Percentiles rank a stretch among this genome's conserved stretches.
Conservation (phyloP, 1,284 basidiomycete species). For the Ganoderma sp. region DNA sequence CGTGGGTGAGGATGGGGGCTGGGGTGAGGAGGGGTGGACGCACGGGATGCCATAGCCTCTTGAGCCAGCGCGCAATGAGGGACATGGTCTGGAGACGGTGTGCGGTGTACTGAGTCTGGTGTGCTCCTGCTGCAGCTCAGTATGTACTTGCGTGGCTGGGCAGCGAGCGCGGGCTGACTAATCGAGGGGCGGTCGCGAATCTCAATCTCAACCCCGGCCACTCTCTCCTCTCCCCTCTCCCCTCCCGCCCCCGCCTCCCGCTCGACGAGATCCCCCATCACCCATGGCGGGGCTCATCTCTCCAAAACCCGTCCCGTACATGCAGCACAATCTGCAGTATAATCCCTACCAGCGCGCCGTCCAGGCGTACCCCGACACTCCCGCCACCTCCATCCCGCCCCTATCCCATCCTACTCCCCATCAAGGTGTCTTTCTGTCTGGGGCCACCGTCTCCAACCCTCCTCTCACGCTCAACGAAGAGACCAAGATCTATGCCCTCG, state of each 20-base stretch:
- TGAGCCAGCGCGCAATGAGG: constrained; percentile 34
- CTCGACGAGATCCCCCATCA: constrained; percentile 20
- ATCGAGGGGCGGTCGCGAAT: constrained; percentile 10
- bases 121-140: no score
- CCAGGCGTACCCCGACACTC: constrained; percentile 36
- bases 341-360: constrained; percentile 51
- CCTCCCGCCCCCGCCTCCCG: constrained; percentile 9
- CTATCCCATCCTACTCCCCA: constrained; percentile 58
- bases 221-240: background rate
- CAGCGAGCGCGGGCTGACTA: constrained; percentile 8
- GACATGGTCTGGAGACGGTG: constrained; percentile 27
- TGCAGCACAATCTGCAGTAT: constrained; percentile 58
- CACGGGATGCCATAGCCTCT: constrained; percentile 35
- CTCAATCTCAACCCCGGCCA: constrained; percentile 15
- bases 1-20: background rate
- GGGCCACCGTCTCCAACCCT: constrained; percentile 31
- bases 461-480: constrained; percentile 64
- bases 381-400: constrained; percentile 46
- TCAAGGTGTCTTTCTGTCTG: constrained; percentile 51
- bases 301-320: constrained; percentile 68
- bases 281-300: constrained; percentile 64
- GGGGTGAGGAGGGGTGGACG: constrained; percentile 10
- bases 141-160: no score
- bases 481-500: constrained; percentile 81
- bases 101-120: no score